Conservation (phyloP, 768 basidiomycete species). For the Tulasnella sp. region DNA sequence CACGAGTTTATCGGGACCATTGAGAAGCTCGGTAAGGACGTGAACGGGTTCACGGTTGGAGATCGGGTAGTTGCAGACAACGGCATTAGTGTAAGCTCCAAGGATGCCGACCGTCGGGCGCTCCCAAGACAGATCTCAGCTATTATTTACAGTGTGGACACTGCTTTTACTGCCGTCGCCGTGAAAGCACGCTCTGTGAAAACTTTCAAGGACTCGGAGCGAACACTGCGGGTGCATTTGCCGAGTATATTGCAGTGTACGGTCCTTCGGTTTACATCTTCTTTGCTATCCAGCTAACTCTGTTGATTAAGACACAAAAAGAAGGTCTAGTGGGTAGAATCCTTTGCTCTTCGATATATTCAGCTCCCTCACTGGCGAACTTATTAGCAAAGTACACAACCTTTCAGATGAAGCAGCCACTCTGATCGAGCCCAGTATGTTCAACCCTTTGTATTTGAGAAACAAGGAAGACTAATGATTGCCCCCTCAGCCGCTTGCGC, state of each 20-base stretch:
- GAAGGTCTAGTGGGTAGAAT: slow-evolving; percentile 59
- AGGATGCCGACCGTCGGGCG: slow-evolving; percentile 11
- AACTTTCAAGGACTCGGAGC: slow-evolving; percentile 80
- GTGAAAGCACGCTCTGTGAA: slow-evolving; percentile 81
- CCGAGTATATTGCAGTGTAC: slow-evolving; percentile 85
- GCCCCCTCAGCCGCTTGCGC: slow-evolving; percentile 70
- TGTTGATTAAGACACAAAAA: slow-evolving; percentile 55
- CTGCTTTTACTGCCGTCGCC: slow-evolving; percentile 88
- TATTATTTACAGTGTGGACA: slow-evolving; percentile 62
- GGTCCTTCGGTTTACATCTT: slow-evolving; percentile 39
- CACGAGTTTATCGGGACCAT: slow-evolving; percentile 76
- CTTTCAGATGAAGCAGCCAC: slow-evolving; percentile 86
- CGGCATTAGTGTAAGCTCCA: slow-evolving; percentile 60
- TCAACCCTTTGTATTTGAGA: too few species aligned
- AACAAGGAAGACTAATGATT: neutral
- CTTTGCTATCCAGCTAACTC: neutral
- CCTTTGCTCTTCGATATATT: neutral
- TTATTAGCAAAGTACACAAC: slow-evolving; percentile 69
- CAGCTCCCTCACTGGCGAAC: too few species aligned
- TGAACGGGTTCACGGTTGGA: slow-evolving; percentile 70
- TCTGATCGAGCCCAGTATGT: slow-evolving; percentile 67
- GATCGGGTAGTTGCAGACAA: slow-evolving; percentile 88
- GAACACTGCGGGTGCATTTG: slow-evolving; percentile 76
- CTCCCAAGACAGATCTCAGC: slow-evolving; percentile 12
- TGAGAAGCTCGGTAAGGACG: slow-evolving; percentile 76